Evolutionary conservation across 768 basidiomycete species (phyloP).

Genomic region (Lactarius pseudohatsudake): DNA sequence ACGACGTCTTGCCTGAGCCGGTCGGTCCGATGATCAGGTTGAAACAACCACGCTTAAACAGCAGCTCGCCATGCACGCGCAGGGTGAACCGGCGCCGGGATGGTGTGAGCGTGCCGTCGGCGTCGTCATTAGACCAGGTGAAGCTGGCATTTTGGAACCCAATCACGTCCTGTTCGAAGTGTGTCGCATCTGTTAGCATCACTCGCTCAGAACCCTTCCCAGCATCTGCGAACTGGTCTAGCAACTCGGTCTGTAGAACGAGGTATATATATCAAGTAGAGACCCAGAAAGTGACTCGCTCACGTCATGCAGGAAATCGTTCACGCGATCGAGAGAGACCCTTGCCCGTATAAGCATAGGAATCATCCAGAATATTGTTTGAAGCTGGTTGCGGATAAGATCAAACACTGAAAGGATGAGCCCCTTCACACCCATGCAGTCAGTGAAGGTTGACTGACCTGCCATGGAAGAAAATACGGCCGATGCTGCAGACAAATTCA

Average conservation of each 20-base stretch:
- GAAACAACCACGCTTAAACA: constrained; percentile 52
- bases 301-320: constrained; percentile 40
- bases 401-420: constrained; percentile 39
- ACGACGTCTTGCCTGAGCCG: constrained; percentile 58
- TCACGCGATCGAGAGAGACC: constrained; percentile 42
- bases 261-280: constrained; percentile 40
- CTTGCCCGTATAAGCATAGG: constrained; percentile 34
- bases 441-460: constrained; percentile 4
- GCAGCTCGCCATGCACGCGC: no score
- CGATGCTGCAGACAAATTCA: constrained; percentile 27
- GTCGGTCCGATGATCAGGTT: constrained; percentile 64
- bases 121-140: no score
- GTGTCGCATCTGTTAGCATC: no score
- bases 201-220: no score
- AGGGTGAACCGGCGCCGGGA: no score
- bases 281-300: neutral
- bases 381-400: constrained; percentile 38
- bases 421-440: neutral
- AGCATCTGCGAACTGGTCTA: no score
- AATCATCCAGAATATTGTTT: constrained; percentile 30
- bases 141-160: no score
- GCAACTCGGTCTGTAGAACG: no score
- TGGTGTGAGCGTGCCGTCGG: no score
- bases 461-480: constrained; percentile 36
- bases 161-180: no score